A percentile compares a stretch with the other conserved stretches of the same genome.
Conservation (phyloP, 1,139 yeast genomes). For the Geotrichum australiense region DNA sequence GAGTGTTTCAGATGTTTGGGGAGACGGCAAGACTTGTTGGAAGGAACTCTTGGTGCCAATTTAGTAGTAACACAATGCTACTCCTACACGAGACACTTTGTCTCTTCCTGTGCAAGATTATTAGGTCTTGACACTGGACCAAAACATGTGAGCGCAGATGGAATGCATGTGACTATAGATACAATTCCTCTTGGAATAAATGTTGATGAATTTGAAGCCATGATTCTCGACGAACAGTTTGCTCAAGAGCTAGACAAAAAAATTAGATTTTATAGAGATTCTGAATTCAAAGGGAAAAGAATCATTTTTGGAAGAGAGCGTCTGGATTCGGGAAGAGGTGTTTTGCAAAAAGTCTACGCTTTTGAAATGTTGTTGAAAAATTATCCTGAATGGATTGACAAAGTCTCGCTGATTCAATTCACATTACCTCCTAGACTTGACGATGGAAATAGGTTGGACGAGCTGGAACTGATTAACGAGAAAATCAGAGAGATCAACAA, state of each 20-base stretch:
- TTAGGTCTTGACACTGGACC: slow-evolving; percentile 38
- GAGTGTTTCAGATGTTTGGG: slow-evolving; percentile 88
- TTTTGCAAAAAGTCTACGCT: slow-evolving; percentile 90
- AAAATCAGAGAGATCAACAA: slow-evolving; percentile 83
- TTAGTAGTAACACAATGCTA: slow-evolving; percentile 78
- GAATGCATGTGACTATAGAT: slow-evolving; percentile 63
- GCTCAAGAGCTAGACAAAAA: slow-evolving; percentile 39
- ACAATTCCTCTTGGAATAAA: slow-evolving; percentile 85
- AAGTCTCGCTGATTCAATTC: slow-evolving; percentile 84
- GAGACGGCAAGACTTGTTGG: slow-evolving; percentile 69
- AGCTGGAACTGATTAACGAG: slow-evolving; percentile 50
- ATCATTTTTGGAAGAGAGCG: slow-evolving; percentile 94
- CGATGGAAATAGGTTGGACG: slow-evolving; percentile 17
- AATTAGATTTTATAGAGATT: slow-evolving; percentile 43
- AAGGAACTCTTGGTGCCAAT: slow-evolving; percentile 87
- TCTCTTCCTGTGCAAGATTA: slow-evolving; percentile 56
- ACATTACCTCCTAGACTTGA: slow-evolving; percentile 67
- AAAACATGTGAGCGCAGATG: slow-evolving; percentile 61
- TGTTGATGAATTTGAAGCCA: slow-evolving; percentile 46
- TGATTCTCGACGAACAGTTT: slow-evolving; percentile 23
- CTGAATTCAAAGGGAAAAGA: slow-evolving; percentile 64
- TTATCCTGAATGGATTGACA: slow-evolving; percentile 87
- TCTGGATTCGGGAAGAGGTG: slow-evolving; percentile 90
- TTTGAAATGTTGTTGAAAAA: slow-evolving; percentile 78
- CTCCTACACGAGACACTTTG: slow-evolving; percentile 81